A percentile compares a stretch with the other conserved stretches of the same genome.
Evolutionary conservation across 768 basidiomycete genomes (phyloP).

Genomic region (Xerocomellus chrysenteron): DNA sequence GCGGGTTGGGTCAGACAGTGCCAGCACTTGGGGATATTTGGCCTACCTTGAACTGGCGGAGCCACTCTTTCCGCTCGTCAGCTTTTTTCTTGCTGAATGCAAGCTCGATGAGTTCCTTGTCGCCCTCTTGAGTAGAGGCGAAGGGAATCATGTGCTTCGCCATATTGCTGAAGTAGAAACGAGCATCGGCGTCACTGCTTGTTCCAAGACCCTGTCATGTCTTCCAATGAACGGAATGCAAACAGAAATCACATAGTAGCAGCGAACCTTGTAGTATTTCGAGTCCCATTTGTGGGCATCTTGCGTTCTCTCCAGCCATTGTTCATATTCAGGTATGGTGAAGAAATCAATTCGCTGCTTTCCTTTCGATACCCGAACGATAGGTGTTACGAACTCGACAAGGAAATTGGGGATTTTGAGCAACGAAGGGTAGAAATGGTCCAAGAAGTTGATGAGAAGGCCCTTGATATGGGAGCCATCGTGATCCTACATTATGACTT

Average conservation of each 20-base stretch:
- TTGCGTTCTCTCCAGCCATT: slow-evolving; percentile 80
- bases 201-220: slow-evolving; percentile 86
- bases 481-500: slow-evolving; percentile 70
- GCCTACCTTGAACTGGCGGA: slow-evolving; percentile 83
- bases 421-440: slow-evolving; percentile 94
- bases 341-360: slow-evolving; percentile 85
- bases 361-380: slow-evolving; percentile 89
- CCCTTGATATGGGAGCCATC: slow-evolving; percentile 99
- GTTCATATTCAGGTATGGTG: slow-evolving; percentile 94
- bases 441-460: slow-evolving; percentile 96
- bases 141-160: slow-evolving; percentile 94
- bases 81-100: slow-evolving; percentile 99
- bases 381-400: slow-evolving; percentile 98
- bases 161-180: slow-evolving; percentile 92
- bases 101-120: slow-evolving; percentile 88
- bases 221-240: background rate
- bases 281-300: slow-evolving; percentile 80
- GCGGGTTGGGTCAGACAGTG: background rate
- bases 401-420: slow-evolving; percentile 89
- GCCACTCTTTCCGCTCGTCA: slow-evolving; percentile 98
- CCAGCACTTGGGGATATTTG: background rate
- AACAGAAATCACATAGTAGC: background rate
- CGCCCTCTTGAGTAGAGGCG: slow-evolving; percentile 73
- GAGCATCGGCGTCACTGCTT: slow-evolving; percentile 83
- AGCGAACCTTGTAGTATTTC: slow-evolving; percentile 95